These are phyloP conservation scores for Dichomitus squalens DNA, from an alignment of 1,284 basidiomycete genomes.

Conservation along the genomic window DNA sequence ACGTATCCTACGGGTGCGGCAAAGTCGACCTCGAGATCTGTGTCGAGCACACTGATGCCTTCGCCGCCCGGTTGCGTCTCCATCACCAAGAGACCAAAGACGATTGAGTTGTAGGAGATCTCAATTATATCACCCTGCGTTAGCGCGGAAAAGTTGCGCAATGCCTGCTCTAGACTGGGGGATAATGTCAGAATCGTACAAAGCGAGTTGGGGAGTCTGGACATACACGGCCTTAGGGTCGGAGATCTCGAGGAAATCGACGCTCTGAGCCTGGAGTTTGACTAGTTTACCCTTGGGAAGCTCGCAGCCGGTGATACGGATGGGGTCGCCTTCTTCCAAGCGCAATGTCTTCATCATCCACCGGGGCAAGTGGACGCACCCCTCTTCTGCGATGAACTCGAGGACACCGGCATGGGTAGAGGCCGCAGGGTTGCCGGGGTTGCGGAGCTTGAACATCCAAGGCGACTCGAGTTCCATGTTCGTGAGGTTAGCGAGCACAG, in stretches of 20 bases:
- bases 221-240: constrained; percentile 97
- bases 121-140: constrained; percentile 93
- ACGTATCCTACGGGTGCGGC: constrained; percentile 80
- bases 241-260: constrained; percentile 92
- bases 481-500: constrained; percentile 88
- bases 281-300: constrained; percentile 95
- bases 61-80: constrained; percentile 87
- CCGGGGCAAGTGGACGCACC: constrained; percentile 92
- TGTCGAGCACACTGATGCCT: constrained; percentile 92
- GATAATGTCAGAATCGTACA: background rate
- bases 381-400: constrained; percentile 98
- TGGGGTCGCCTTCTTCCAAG: constrained; percentile 92
- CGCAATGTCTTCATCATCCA: constrained; percentile 99
- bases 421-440: constrained; percentile 83
- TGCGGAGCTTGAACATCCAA: constrained; percentile 96
- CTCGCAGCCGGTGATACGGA: constrained; percentile 87
- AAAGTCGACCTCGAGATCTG: constrained; percentile 93
- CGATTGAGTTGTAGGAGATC: constrained; percentile 89
- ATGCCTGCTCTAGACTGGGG: constrained; percentile 87
- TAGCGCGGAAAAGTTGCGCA: constrained; percentile 91
- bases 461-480: constrained; percentile 90
- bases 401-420: constrained; percentile 97
- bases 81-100: constrained; percentile 96
- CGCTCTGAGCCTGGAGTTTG: constrained; percentile 95
- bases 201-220: background rate